Conservation (phyloP, 2,329 filamentous ascomycete genomes). For the Neospermospora avenae region DNA sequence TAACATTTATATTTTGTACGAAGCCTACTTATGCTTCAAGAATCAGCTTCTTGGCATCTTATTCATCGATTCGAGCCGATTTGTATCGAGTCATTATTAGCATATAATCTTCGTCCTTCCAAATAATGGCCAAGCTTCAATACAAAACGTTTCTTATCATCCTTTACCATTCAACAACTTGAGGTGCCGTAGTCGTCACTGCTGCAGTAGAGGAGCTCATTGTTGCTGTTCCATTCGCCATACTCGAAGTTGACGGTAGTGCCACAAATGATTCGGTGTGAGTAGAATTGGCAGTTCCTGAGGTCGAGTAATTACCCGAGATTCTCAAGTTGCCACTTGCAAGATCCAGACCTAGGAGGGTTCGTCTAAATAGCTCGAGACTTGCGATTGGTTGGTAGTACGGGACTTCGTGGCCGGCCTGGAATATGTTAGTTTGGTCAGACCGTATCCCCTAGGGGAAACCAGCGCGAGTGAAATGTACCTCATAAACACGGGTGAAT, state of each 20-base stretch:
- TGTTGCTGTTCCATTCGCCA: not conserved
- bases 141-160: not conserved
- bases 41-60: not conserved
- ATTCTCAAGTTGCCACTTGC: conserved; percentile 42
- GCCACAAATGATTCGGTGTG: conserved; percentile 23
- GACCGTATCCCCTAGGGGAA: too few species aligned
- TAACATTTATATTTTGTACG: too few species aligned
- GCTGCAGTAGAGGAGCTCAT: conserved; percentile 1
- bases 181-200: conserved; percentile 5
- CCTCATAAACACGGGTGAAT: conserved; percentile 30
- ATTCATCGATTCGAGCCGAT: too few species aligned
- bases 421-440: not conserved
- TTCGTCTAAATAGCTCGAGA: conserved; percentile 32
- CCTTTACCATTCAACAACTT: not conserved
- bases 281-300: conserved; percentile 22
- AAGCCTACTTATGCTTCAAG: too few species aligned
- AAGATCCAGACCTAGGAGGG: conserved; percentile 30
- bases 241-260: conserved; percentile 18
- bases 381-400: conserved; percentile 28
- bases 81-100: not conserved
- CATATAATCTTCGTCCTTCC: not conserved
- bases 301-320: conserved; percentile 22
- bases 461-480: not conserved
- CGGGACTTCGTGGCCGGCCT: conserved; percentile 27
- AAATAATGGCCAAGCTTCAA: too few species aligned